Conservation (phyloP, 2,329 filamentous ascomycete species). For the Lachnellula willkommii region DNA sequence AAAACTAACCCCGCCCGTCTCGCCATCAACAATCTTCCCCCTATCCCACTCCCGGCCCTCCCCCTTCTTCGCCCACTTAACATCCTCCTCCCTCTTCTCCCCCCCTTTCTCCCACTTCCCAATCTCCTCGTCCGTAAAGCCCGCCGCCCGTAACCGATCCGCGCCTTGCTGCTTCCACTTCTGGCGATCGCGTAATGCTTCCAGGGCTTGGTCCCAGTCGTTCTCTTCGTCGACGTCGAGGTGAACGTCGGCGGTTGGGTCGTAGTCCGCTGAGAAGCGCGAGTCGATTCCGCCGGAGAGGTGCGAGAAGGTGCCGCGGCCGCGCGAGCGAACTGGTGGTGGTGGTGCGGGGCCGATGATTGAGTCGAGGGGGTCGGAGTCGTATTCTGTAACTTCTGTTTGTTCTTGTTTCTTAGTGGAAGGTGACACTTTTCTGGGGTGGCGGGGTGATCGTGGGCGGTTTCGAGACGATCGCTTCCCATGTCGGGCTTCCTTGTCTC, state of each 20-base stretch:
- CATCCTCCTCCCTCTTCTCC: slow-evolving; percentile 57
- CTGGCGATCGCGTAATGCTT: slow-evolving; percentile 73
- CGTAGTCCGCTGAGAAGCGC: slow-evolving; percentile 67
- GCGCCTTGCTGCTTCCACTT: slow-evolving; percentile 72
- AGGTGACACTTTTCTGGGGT: slow-evolving; percentile 12
- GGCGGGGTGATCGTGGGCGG: slow-evolving; percentile 17
- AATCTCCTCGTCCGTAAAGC: slow-evolving; percentile 72
- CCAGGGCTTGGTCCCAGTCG: slow-evolving; percentile 75
- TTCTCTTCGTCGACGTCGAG: slow-evolving; percentile 48
- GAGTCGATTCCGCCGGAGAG: slow-evolving; percentile 64
- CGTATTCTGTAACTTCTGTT: slow-evolving; percentile 34
- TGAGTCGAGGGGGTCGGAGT: slow-evolving; percentile 69
- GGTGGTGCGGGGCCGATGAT: slow-evolving; percentile 70
- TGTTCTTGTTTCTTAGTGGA: slow-evolving; percentile 3
- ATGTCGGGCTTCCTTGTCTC: slow-evolving; percentile 27
- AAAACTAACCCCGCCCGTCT: slow-evolving; percentile 43
- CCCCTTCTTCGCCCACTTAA: slow-evolving; percentile 59
- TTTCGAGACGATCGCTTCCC: slow-evolving; percentile 30
- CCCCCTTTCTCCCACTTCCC: slow-evolving; percentile 62
- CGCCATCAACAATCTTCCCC: slow-evolving; percentile 53
- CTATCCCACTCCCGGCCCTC: slow-evolving; percentile 58
- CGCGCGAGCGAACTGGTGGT: slow-evolving; percentile 49
- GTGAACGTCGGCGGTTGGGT: slow-evolving; percentile 52
- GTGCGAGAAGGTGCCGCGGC: slow-evolving; percentile 60
- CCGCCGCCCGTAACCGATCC: slow-evolving; percentile 68